A percentile compares a stretch with the other conserved stretches of the same genome.
phyloP scores from a whole-genome alignment of 2,329 filamentous ascomycete species.

The Pseudogymnoascus sp. region DNA sequence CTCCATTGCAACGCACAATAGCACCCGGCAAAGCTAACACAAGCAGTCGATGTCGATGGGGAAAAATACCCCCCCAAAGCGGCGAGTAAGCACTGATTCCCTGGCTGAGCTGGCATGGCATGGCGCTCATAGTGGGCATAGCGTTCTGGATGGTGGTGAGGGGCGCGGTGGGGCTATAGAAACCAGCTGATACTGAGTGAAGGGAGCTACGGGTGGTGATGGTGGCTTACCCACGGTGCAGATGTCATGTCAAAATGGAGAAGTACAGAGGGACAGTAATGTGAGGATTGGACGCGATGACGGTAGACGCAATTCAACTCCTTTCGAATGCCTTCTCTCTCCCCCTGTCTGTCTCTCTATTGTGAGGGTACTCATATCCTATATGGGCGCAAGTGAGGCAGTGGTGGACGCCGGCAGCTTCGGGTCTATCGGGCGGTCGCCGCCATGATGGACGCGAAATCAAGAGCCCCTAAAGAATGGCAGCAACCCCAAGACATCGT shows the following conservation, averaged over 20 bases:
- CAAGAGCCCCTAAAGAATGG: not conserved
- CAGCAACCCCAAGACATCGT: not conserved
- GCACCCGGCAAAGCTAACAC: conserved; percentile 27
- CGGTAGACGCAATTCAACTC: not conserved
- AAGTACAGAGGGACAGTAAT: not conserved
- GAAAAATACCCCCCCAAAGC: conserved; percentile 46
- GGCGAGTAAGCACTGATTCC: conserved; percentile 18
- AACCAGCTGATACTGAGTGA: conserved; percentile 5
- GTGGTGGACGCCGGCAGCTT: not conserved
- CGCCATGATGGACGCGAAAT: not conserved
- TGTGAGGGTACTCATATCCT: not conserved
- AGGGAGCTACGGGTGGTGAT: not conserved
- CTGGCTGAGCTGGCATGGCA: conserved; percentile 9
- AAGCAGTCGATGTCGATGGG: conserved; percentile 40
- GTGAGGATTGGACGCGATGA: not conserved
- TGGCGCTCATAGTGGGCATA: conserved; percentile 7
- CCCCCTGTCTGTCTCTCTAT: not conserved
- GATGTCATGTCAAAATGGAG: not conserved
- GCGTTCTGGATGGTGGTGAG: conserved; percentile 8
- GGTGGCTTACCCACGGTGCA: not conserved
- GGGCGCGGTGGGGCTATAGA: not conserved
- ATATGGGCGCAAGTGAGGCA: not conserved
- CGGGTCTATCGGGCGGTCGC: not conserved
- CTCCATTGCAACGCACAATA: not conserved
- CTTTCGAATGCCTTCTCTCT: no score